Conservation (phyloP, 192 early-diverging fungal genomes). For the Entomortierella beljakovae region DNA sequence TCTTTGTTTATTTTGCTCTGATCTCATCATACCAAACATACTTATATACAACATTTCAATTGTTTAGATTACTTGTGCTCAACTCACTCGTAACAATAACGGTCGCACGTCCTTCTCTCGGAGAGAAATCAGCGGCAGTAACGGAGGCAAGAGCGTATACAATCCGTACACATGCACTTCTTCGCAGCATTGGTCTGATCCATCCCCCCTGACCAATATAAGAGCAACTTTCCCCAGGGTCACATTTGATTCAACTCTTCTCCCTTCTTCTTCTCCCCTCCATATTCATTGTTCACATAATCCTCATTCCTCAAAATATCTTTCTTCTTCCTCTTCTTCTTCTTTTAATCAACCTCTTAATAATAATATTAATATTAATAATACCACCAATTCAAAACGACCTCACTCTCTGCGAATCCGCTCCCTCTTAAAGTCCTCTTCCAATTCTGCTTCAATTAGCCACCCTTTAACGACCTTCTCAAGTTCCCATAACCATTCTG, state of each 20-base stretch:
- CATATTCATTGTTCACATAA: neutral
- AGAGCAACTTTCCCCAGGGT: conserved; percentile 9
- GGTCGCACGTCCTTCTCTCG: conserved; percentile 9
- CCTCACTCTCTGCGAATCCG: conserved; percentile 1
- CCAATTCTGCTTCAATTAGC: neutral
- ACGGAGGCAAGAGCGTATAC: conserved; percentile 8
- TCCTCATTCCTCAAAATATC: neutral
- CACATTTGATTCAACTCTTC: conserved; percentile 1
- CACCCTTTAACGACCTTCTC: conserved; percentile 1
- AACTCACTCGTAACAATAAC: neutral
- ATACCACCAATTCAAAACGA: neutral
- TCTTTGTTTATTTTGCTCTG: conserved; percentile 8
- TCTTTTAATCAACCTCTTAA: neutral
- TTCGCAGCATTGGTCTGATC: conserved; percentile 2
- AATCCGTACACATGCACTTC: conserved; percentile 12
- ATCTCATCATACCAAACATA: too few species aligned
- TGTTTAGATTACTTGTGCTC: neutral
- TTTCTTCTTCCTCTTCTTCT: too few species aligned
- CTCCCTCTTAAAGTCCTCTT: neutral
- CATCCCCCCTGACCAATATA: conserved; percentile 12
- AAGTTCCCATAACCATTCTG: conserved; percentile 6
- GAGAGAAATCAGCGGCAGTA: conserved; percentile 3
- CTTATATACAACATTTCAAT: neutral
- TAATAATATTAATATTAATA: neutral
- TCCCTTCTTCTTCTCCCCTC: neutral